A percentile compares a stretch with the other conserved stretches of the same genome.
Evolutionary conservation across 495 filamentous ascomycete genomes (phyloP).

Genomic region (Entonaema liquescens): DNA sequence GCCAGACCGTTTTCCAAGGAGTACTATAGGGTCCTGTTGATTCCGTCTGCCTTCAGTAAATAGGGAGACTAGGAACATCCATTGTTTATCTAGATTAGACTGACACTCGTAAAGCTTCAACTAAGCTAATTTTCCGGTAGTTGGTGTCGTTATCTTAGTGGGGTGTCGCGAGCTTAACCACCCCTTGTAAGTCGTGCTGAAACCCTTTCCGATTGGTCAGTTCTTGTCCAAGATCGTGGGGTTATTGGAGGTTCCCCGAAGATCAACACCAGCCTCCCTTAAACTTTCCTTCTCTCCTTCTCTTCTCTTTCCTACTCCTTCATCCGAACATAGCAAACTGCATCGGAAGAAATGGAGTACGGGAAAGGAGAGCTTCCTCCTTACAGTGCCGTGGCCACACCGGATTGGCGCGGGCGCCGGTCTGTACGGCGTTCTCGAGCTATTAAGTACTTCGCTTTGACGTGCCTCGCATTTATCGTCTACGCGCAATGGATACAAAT

Average conservation of each 20-base stretch:
- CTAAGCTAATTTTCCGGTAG: neutral
- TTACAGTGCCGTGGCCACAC: slow-evolving; percentile 41
- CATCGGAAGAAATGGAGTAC: slow-evolving; percentile 23
- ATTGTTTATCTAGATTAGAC: no score
- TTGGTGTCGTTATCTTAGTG: slow-evolving; percentile 36
- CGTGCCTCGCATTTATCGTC: slow-evolving; percentile 55
- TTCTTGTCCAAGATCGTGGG: slow-evolving; percentile 11
- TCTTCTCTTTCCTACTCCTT: neutral
- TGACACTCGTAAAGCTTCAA: no score
- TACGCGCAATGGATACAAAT: slow-evolving; percentile 60
- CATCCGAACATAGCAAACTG: neutral
- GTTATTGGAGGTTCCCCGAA: slow-evolving; percentile 3
- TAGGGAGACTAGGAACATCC: no score
- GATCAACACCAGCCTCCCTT: slow-evolving; percentile 34
- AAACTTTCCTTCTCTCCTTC: neutral
- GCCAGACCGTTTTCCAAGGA: no score
- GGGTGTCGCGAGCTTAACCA: slow-evolving; percentile 24
- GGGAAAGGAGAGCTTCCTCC: slow-evolving; percentile 44
- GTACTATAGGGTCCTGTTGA: no score
- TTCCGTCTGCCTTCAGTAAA: no score
- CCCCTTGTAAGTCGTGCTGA: slow-evolving; percentile 2
- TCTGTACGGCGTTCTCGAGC: slow-evolving; percentile 48
- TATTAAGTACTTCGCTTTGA: slow-evolving; percentile 46
- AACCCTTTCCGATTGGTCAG: slow-evolving; percentile 30
- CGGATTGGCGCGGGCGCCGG: slow-evolving; percentile 38